These are phyloP conservation scores for Porogramme epimiltina DNA, from an alignment of 1,284 basidiomycete genomes.

Conservation along the genomic window DNA sequence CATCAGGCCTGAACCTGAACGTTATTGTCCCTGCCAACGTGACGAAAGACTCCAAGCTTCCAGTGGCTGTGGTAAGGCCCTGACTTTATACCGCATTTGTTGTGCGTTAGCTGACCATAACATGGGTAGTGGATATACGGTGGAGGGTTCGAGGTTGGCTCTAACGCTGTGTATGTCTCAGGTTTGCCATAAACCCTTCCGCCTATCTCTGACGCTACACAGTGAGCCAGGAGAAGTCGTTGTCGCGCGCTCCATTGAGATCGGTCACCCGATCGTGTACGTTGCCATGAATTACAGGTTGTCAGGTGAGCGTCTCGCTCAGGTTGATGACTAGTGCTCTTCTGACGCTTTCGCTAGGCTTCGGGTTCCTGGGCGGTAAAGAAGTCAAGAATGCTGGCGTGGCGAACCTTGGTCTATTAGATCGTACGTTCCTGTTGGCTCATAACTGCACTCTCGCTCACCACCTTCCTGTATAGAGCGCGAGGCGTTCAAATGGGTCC, in stretches of 20 bases:
- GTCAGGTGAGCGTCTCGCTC: background rate
- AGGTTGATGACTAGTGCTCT: too few species aligned
- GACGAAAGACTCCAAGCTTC: constrained; percentile 30
- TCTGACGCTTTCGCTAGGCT: constrained; percentile 27
- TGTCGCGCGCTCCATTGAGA: constrained; percentile 35
- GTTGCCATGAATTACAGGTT: constrained; percentile 37
- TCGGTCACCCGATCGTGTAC: constrained; percentile 36
- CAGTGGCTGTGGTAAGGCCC: constrained; percentile 43
- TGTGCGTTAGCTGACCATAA: background rate
- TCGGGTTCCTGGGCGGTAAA: constrained; percentile 50
- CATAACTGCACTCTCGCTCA: background rate
- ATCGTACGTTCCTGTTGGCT: constrained; percentile 41
- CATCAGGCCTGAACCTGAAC: constrained; percentile 46
- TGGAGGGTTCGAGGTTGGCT: constrained; percentile 9
- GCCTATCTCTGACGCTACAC: background rate
- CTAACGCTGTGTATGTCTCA: constrained; percentile 1
- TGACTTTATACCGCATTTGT: background rate
- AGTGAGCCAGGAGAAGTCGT: constrained; percentile 17
- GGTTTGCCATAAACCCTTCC: background rate
- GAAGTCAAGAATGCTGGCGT: constrained; percentile 51
- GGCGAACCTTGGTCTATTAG: constrained; percentile 54
- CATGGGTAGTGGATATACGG: constrained; percentile 26
- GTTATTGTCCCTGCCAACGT: constrained; percentile 35
- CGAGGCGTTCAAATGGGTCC: constrained; percentile 58
- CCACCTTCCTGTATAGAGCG: constrained; percentile 1